phyloP scores from a whole-genome alignment of 257 asterid species.

The Solanum ossicruentum region DNA sequence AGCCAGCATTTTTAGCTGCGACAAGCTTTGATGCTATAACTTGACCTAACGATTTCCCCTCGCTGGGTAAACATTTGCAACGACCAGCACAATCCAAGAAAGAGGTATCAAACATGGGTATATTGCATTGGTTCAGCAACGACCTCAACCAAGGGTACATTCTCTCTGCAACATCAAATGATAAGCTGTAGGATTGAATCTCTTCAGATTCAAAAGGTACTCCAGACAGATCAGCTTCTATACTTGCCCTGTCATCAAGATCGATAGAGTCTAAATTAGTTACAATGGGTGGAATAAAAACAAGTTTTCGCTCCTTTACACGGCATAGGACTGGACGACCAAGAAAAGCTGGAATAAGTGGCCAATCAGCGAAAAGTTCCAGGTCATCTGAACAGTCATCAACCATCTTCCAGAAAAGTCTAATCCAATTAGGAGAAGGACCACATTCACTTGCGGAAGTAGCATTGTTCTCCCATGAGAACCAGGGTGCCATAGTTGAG shows the following conservation, averaged over 20 bases:
- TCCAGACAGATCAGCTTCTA: slow-evolving; percentile 31
- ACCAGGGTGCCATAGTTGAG: slow-evolving; percentile 80
- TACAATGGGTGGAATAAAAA: slow-evolving; percentile 55
- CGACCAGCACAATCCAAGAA: slow-evolving; percentile 74
- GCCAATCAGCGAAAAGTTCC: slow-evolving; percentile 89
- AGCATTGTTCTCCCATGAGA: slow-evolving; percentile 72
- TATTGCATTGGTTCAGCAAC: slow-evolving; percentile 68
- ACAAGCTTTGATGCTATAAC: slow-evolving; percentile 63
- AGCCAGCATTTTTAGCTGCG: slow-evolving; percentile 79
- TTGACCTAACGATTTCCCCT: slow-evolving; percentile 62
- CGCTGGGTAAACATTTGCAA: slow-evolving; percentile 57
- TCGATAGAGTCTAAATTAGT: slow-evolving; percentile 12
- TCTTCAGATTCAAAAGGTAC: slow-evolving; percentile 26
- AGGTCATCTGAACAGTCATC: slow-evolving; percentile 54
- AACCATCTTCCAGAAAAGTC: slow-evolving; percentile 75
- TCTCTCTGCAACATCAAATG: slow-evolving; percentile 36
- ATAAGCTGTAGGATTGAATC: slow-evolving; percentile 26
- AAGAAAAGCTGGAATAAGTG: slow-evolving; percentile 90
- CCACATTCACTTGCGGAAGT: slow-evolving; percentile 53
- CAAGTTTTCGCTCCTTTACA: slow-evolving; percentile 64
- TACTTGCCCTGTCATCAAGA: slow-evolving; percentile 16
- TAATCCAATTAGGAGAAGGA: slow-evolving; percentile 86
- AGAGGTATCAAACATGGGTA: slow-evolving; percentile 70
- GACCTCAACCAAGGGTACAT: slow-evolving; percentile 80
- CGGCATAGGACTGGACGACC: slow-evolving; percentile 93